These are phyloP conservation scores for Medicago arabica DNA, from an alignment of 306 rosid species.

Conservation along the genomic window DNA sequence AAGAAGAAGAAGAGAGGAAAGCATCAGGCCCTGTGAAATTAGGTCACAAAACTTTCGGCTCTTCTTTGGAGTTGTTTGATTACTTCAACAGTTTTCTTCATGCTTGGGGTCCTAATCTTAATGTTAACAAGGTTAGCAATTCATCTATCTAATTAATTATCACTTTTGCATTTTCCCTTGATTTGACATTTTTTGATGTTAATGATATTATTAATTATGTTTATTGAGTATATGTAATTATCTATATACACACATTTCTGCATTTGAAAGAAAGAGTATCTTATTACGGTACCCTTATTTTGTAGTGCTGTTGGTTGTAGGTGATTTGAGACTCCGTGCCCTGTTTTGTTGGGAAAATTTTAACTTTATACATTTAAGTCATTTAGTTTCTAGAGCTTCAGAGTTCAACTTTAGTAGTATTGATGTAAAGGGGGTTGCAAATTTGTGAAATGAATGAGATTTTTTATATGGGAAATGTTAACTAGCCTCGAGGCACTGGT, in stretches of 20 bases:
- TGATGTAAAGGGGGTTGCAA: neutral
- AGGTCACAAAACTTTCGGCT: conserved; percentile 58
- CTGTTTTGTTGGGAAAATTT: neutral
- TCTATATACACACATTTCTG: no score
- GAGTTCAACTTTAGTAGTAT: neutral
- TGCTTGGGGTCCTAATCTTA: conserved; percentile 68
- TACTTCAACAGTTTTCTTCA: conserved; percentile 72
- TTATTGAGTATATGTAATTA: no score
- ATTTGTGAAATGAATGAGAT: neutral
- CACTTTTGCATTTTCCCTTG: neutral
- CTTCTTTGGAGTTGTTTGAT: conserved; percentile 68
- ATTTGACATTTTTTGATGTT: neutral
- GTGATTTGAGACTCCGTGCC: neutral
- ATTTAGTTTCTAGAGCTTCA: no score
- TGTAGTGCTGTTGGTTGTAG: neutral
- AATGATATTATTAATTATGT: no score
- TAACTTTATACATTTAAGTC: neutral
- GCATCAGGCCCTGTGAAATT: conserved; percentile 40
- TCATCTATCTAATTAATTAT: neutral
- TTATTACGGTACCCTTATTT: neutral
- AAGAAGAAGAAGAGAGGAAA: conserved; percentile 18
- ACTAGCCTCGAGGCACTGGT: no score
- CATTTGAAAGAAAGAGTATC: no score
- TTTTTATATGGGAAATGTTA: no score
- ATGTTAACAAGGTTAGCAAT: conserved; percentile 65